Conservation (phyloP, 306 rosid species). For the Hippophae tibetana region DNA sequence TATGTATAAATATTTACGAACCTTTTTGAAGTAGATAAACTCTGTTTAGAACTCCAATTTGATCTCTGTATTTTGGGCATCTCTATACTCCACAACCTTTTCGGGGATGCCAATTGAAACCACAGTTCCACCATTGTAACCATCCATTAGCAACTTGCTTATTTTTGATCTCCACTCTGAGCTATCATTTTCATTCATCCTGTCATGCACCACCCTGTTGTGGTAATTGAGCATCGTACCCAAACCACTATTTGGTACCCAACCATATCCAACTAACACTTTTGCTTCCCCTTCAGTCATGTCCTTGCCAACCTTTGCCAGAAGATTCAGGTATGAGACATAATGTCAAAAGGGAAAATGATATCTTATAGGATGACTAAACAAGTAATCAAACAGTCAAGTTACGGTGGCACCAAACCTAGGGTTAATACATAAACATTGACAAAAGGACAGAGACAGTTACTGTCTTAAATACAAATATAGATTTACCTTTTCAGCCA, state of each 20-base stretch:
- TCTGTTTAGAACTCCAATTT: slow-evolving; percentile 25
- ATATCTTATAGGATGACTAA: too few relatives aligned
- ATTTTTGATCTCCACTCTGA: slow-evolving; percentile 84
- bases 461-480: too few relatives aligned
- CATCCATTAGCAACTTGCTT: slow-evolving; percentile 64
- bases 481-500: too few relatives aligned
- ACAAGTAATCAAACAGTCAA: too few relatives aligned
- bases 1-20: background rate
- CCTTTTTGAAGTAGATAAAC: background rate
- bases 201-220: slow-evolving; percentile 79
- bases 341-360: background rate
- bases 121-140: slow-evolving; percentile 52
- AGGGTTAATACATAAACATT: too few relatives aligned
- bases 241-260: slow-evolving; percentile 69
- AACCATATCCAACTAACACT: slow-evolving; percentile 68
- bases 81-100: slow-evolving; percentile 28
- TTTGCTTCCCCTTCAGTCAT: slow-evolving; percentile 64
- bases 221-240: slow-evolving; percentile 85
- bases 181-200: slow-evolving; percentile 39
- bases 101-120: slow-evolving; percentile 34
- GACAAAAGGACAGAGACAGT: too few relatives aligned
- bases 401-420: too few relatives aligned
- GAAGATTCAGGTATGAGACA: background rate
- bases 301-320: slow-evolving; percentile 41
- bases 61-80: slow-evolving; percentile 26